Evolutionary conservation across 2,329 filamentous ascomycete species (phyloP), one percentile per base, ranked within the genome.

Genomic region (Arthroderma sp.): DNA sequence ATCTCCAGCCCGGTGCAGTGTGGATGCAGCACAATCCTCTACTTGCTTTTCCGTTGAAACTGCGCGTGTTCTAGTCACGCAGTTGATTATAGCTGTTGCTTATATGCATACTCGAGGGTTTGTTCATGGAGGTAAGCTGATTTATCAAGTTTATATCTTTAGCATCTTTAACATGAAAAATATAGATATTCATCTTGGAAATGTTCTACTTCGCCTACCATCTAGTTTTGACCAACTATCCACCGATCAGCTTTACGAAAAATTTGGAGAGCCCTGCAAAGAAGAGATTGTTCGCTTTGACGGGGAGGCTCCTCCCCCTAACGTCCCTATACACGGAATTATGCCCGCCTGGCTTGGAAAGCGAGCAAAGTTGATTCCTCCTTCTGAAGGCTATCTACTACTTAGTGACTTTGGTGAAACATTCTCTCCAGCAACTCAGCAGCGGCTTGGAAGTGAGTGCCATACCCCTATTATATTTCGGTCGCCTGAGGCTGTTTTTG

Each of bases 341-440:
- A n/a, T 54, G 19, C 57, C 61, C 9, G 57, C 58, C 13, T 57
- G 33, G 57, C 62, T 68, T 43, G 63, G 64, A 2, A 66, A 66
- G 56, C 37, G 61, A 2, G 66, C 66, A 35, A 9, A 61, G 28
- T 58, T 65, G 1, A 66, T 68, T 33, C 57, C 60, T 1, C 49
- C 68, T 7, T 44, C 53, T 1, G 67, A 71, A 49, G 61, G 63
- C 1, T 56, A 59, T 2, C 55, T 70, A 4, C 41, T 69, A 19
- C 66, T 70, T 17, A 58, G 59, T 56, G 68, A 69, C 56, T 70
- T 68, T 62, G 67, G 67, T 11, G 66, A 69, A 53, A 63, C 66
- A 15, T 70, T 68, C 58, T 25, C 61, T 0, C 65, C 67, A 17
- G 59, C 49, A 17, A 61, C 66, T 1, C 2, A 39, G 38, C 65